Base-by-base conservation (phyloP, 164 flowering plant genomes). In the Tetracentron sinense region DNA sequence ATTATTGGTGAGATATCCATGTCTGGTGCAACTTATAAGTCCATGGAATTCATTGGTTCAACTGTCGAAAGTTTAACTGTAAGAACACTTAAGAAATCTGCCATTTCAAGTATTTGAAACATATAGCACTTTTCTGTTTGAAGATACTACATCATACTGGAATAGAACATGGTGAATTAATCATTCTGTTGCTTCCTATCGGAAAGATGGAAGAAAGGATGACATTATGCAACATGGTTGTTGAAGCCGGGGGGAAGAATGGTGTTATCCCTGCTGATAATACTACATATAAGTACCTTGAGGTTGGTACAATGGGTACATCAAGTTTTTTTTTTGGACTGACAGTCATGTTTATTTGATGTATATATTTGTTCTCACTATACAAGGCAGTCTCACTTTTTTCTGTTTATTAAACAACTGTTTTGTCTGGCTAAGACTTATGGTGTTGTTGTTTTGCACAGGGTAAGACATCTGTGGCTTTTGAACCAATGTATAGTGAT, bases 221-320 rank as follows among this genome's bases (percentile, higher is more conserved):
- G 99, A 95, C 99, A 47, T 77, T 95, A n/a, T 95, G 99, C 86
- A 95, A 90, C 83, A 95, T 95, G 99, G 99, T 95, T 58, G 81
- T 92, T 65, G 99, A 95, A 82, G 99, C 99, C 77, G 99, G 99
- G 28, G 99, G 97, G 38, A 95, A 95, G 75, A 95, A 95, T 78
- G 99, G 97, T 69, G 82, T 95, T 68, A 82, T 95, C 22, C 99
- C 97, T 56, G 88, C 92, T 73, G 99, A 95, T 75, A 74, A 74
- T 66, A 92, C 96, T 22, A 95, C 99, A 23, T 80, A 65, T 44
- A 82, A 92, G 61, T 95, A 90, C 70, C 88, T 95, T 54, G 87
- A 92, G 96, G 99, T 90, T 31, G 55, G 87, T 73, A 21, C 52
- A 23, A 15, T 16, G 3, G 42, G 70, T 57, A 20, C 51, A 16